A percentile compares a stretch with the other conserved stretches of the same genome.
Conservation (phyloP, 2,329 filamentous ascomycete species). For the Sporothrix pallida region DNA sequence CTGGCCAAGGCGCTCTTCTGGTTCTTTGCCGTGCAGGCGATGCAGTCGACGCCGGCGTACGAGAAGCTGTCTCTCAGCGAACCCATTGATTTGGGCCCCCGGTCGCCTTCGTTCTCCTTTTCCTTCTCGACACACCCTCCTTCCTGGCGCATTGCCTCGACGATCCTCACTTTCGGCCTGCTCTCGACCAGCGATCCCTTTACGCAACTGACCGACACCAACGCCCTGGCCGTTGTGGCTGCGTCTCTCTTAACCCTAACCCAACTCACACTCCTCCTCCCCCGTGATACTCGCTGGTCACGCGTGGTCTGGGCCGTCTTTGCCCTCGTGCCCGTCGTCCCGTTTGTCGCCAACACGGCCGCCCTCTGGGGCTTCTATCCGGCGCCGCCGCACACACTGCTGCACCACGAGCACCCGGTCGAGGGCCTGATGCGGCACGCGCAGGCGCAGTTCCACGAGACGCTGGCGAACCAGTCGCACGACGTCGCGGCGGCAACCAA, state of each 20-base stretch:
- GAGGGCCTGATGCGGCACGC: slow-evolving; percentile 1
- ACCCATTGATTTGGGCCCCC: slow-evolving; percentile 39
- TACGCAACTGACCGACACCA: background rate
- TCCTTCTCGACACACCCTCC: slow-evolving; percentile 33
- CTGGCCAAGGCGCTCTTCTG: slow-evolving; percentile 46
- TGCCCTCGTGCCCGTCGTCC: slow-evolving; percentile 12
- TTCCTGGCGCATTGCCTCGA: slow-evolving; percentile 27
- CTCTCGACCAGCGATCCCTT: slow-evolving; percentile 19
- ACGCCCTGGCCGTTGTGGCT: background rate
- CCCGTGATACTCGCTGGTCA: background rate
- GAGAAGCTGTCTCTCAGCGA: background rate
- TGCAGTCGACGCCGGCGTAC: background rate
- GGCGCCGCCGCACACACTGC: background rate
- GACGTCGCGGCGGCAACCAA: slow-evolving; percentile 44
- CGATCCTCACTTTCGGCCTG: slow-evolving; percentile 22
- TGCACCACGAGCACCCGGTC: slow-evolving; percentile 22
- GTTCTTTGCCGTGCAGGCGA: slow-evolving; percentile 45
- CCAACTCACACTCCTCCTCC: background rate
- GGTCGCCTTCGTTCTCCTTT: slow-evolving; percentile 40
- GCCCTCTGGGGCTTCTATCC: background rate
- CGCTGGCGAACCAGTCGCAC: slow-evolving; percentile 29
- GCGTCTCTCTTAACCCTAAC: background rate
- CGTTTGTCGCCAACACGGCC: background rate
- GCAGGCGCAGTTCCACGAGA: background rate
- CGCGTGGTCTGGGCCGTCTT: slow-evolving; percentile 17